These are phyloP conservation scores for Mortierella polycephala DNA, from an alignment of 371 early-diverging fungal species.

Conservation along the genomic window DNA sequence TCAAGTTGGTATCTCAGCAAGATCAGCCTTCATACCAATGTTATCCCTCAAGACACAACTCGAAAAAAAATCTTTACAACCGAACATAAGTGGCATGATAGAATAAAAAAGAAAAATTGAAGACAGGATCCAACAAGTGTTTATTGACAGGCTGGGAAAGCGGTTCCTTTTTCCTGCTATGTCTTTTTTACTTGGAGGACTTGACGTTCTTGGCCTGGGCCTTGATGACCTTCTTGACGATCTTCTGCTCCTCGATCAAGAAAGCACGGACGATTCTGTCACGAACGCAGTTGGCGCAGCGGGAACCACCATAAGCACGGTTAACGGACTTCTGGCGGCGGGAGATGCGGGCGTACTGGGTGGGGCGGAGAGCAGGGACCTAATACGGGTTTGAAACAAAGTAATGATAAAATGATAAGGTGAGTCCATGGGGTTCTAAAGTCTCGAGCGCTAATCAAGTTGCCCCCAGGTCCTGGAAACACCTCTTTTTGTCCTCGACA, in stretches of 20 bases:
- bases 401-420: neutral
- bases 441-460: too few relatives aligned
- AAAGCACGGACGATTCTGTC: conserved; percentile 97
- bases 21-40: too few relatives aligned
- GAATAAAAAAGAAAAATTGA: too few relatives aligned
- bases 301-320: conserved; percentile 90
- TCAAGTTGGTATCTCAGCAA: too few relatives aligned
- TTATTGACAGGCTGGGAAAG: too few relatives aligned
- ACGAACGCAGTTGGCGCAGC: conserved; percentile 82
- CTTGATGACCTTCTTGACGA: conserved; percentile 59
- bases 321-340: conserved; percentile 94
- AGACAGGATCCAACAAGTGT: too few relatives aligned
- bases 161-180: conserved; percentile 7
- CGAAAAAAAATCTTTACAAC: conserved; percentile 4
- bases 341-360: conserved; percentile 89
- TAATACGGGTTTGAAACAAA: conserved; percentile 26
- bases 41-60: too few relatives aligned
- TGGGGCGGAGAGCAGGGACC: conserved; percentile 94
- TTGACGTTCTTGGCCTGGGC: conserved; percentile 48
- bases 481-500: too few relatives aligned
- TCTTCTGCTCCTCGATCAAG: conserved; percentile 99
- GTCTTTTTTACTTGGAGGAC: conserved; percentile 24
- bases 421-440: neutral
- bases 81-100: too few relatives aligned
- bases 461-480: too few relatives aligned